Percentiles rank a stretch among this genome's conserved stretches.
These are phyloP conservation scores for Chrysanthemum seticuspe DNA, from an alignment of 129 eudicot species.

Conservation along the genomic window DNA sequence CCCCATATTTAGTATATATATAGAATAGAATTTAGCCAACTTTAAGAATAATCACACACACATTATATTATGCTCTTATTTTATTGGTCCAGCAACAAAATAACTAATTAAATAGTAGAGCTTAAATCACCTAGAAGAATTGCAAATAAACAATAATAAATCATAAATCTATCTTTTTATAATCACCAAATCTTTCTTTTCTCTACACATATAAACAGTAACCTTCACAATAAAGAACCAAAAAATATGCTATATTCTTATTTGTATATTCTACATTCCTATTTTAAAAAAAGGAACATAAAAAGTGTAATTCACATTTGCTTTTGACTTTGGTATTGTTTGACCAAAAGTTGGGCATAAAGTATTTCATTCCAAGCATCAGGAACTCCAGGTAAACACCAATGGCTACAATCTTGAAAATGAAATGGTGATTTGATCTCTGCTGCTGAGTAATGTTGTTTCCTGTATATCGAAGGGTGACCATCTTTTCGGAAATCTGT, in stretches of 20 bases:
- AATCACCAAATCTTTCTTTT: slow-evolving; percentile 24
- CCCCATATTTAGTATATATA: too few species aligned
- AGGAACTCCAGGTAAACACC: slow-evolving; percentile 99
- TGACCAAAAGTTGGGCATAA: slow-evolving; percentile 66
- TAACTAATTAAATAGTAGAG: not conserved
- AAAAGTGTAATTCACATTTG: slow-evolving; percentile 40
- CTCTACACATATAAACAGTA: slow-evolving; percentile 35
- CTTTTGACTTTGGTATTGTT: slow-evolving; percentile 49
- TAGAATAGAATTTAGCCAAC: too few species aligned
- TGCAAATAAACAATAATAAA: not conserved
- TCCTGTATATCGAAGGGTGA: slow-evolving; percentile 84
- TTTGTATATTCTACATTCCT: slow-evolving; percentile 15
- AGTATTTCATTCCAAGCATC: slow-evolving; percentile 93
- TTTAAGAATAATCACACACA: not conserved
- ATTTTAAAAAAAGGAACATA: not conserved
- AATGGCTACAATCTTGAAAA: slow-evolving; percentile 93
- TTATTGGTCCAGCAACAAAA: not conserved
- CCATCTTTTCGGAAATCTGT: slow-evolving; percentile 91
- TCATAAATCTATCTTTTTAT: slow-evolving; percentile 10
- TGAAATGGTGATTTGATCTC: slow-evolving; percentile 43
- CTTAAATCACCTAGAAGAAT: not conserved
- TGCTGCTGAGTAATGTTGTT: slow-evolving; percentile 40
- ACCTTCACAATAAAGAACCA: slow-evolving; percentile 1
- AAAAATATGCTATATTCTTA: slow-evolving; percentile 4
- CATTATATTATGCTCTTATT: not conserved